Conservation (phyloP, 306 rosid genomes). For the Trifolium dubium region DNA sequence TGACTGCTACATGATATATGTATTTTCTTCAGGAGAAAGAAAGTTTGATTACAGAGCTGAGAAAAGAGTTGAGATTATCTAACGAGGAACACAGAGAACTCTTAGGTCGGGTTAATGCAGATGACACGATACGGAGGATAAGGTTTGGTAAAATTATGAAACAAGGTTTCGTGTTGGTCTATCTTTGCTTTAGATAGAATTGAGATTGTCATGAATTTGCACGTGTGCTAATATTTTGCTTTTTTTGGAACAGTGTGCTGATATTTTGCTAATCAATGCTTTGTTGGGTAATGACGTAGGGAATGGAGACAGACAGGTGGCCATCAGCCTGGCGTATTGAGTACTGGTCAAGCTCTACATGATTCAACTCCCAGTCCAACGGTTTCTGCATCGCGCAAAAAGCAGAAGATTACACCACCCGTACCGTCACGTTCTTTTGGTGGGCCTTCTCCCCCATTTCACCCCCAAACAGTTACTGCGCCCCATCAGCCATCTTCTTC, state of each 20-base stretch:
- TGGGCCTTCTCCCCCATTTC: slow-evolving; percentile 80
- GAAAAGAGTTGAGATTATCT: slow-evolving; percentile 87
- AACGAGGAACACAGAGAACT: slow-evolving; percentile 97
- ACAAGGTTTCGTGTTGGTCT: slow-evolving; percentile 39
- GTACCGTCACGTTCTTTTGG: slow-evolving; percentile 77
- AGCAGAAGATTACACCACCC: slow-evolving; percentile 71
- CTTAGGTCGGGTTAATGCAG: slow-evolving; percentile 90
- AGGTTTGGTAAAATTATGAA: slow-evolving; percentile 61
- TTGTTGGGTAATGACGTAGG: slow-evolving; percentile 57
- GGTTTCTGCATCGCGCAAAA: slow-evolving; percentile 87
- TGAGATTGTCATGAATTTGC: slow-evolving; percentile 38
- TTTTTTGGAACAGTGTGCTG: slow-evolving; percentile 26
- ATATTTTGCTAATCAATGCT: slow-evolving; percentile 44
- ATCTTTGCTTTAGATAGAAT: slow-evolving; percentile 14
- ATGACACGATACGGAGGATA: slow-evolving; percentile 80
- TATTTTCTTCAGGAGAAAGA: slow-evolving; percentile 92
- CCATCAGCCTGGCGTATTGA: slow-evolving; percentile 67
- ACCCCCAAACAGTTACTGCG: slow-evolving; percentile 65
- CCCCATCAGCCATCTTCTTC: slow-evolving; percentile 92
- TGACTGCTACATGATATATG: slow-evolving; percentile 57
- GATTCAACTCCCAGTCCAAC: slow-evolving; percentile 89
- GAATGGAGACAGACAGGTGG: slow-evolving; percentile 95
- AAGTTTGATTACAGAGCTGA: slow-evolving; percentile 85
- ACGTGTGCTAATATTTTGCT: neutral
- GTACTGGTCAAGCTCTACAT: slow-evolving; percentile 70